These are phyloP conservation scores for Leccinum variicolor DNA, from an alignment of 768 basidiomycete genomes.

Conservation along the genomic window DNA sequence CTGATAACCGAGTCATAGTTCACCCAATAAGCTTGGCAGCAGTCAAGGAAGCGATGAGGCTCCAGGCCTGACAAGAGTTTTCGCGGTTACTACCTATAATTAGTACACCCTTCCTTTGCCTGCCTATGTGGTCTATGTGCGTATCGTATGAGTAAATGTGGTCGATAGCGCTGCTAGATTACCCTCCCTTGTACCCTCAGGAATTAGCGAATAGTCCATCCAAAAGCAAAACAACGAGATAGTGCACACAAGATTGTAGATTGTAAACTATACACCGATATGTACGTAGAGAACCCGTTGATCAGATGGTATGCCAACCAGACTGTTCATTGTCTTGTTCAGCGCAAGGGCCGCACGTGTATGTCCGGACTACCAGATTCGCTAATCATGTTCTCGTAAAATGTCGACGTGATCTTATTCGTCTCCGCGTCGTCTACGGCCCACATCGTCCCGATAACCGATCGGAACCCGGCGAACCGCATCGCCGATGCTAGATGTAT, in stretches of 20 bases:
- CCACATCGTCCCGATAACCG: neutral
- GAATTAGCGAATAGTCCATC: neutral
- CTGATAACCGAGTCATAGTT: neutral
- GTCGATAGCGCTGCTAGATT: neutral
- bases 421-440: too few relatives aligned
- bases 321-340: too few relatives aligned
- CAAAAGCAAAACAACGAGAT: too few relatives aligned
- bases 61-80: neutral
- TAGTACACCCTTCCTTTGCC: too few relatives aligned
- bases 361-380: too few relatives aligned
- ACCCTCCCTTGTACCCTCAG: neutral
- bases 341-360: too few relatives aligned
- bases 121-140: neutral
- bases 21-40: neutral
- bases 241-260: neutral
- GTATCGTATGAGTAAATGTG: too few relatives aligned
- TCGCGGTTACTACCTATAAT: neutral
- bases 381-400: too few relatives aligned
- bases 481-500: neutral
- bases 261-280: neutral
- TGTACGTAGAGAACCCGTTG: neutral
- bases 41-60: neutral
- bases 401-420: neutral
- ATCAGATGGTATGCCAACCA: too few relatives aligned
- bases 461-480: neutral